A percentile compares a stretch with the other conserved stretches of the same genome.
phyloP scores from a whole-genome alignment of 208 protist species.

The Crithidia fasciculata region DNA sequence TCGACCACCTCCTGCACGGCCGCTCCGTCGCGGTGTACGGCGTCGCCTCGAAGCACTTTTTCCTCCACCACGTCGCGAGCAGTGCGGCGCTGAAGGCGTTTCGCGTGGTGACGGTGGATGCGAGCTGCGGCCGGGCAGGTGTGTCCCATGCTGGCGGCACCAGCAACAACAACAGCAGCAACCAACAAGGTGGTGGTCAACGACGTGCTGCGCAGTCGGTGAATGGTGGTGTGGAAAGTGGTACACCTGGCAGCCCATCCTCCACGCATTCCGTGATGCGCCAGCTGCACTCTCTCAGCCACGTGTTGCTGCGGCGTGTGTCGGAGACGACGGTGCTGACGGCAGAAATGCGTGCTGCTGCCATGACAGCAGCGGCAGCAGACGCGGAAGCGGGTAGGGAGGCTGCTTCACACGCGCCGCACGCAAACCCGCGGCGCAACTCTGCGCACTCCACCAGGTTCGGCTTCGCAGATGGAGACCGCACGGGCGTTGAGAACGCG shows the following conservation, averaged over 20 bases:
- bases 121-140: conserved; percentile 25
- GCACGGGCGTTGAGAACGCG: too few species aligned
- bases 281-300: not conserved
- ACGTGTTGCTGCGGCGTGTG: not conserved
- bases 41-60: conserved; percentile 77
- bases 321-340: not conserved
- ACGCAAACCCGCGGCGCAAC: too few species aligned
- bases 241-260: not conserved
- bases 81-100: conserved; percentile 53
- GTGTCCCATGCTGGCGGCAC: not conserved
- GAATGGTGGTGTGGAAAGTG: not conserved
- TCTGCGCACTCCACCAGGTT: too few species aligned
- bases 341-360: conserved; percentile 3
- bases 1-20: conserved; percentile 79
- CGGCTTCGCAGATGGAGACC: not conserved
- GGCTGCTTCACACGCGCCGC: too few species aligned
- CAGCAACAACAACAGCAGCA: conserved; percentile 19
- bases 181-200: too few species aligned
- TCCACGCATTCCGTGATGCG: not conserved
- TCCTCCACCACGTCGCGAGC: conserved; percentile 75
- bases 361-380: not conserved
- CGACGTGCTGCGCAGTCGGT: not conserved
- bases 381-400: not conserved
- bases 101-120: conserved; percentile 49
- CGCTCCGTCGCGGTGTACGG: conserved; percentile 83